Percentiles rank a stretch among this genome's conserved stretches.
These are phyloP conservation scores for Gardenia jasminoides DNA, from an alignment of 257 asterid species.

Conservation along the genomic window DNA sequence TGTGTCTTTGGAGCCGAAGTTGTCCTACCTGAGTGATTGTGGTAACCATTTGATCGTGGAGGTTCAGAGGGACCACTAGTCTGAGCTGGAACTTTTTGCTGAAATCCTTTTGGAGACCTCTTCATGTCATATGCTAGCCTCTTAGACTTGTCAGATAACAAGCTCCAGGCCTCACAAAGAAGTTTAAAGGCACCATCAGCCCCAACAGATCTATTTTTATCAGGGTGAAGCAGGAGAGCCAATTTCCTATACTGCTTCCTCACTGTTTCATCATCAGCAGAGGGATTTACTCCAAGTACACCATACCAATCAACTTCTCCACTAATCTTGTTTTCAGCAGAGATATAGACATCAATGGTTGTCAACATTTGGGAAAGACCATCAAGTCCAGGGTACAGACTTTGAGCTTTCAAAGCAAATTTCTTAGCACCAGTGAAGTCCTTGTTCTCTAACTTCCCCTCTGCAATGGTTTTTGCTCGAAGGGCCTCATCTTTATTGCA, in stretches of 20 bases:
- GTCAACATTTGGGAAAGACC: constrained; percentile 60
- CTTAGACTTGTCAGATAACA: constrained; percentile 64
- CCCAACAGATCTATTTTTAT: constrained; percentile 60
- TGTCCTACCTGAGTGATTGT: constrained; percentile 32
- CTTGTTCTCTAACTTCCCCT: constrained; percentile 49
- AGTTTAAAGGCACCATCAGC: constrained; percentile 77
- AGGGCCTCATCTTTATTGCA: constrained; percentile 77
- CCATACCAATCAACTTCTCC: constrained; percentile 78
- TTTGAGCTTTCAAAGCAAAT: constrained; percentile 62
- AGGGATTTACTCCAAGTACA: constrained; percentile 59
- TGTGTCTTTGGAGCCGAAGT: constrained; percentile 39
- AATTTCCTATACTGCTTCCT: constrained; percentile 63
- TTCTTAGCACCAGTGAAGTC: constrained; percentile 64
- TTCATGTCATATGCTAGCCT: constrained; percentile 60
- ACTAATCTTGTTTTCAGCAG: constrained; percentile 61
- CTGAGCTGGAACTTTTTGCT: constrained; percentile 41
- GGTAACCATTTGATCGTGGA: constrained; percentile 49
- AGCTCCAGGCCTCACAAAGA: constrained; percentile 67
- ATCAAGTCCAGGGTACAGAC: constrained; percentile 56
- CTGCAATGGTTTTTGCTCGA: constrained; percentile 63
- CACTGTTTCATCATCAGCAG: constrained; percentile 60
- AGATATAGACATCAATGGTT: constrained; percentile 51
- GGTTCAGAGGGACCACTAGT: constrained; percentile 50
- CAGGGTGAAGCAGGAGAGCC: constrained; percentile 83
- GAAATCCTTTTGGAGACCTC: constrained; percentile 45